Conservation (phyloP, 2,329 filamentous ascomycete genomes). For the Fusarium pilosicola region DNA sequence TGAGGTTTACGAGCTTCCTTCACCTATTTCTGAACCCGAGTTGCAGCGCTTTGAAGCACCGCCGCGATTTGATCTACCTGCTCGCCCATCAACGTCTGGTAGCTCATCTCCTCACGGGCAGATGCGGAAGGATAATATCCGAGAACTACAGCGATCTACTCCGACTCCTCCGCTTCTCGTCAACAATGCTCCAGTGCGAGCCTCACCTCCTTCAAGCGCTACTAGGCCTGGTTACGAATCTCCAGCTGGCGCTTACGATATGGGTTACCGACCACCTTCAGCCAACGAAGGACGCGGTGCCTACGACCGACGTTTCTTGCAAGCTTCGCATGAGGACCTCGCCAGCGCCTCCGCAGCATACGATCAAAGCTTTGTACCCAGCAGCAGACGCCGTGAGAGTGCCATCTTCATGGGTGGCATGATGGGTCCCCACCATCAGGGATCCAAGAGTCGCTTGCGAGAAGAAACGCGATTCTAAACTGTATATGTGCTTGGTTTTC, state of each 20-base stretch:
- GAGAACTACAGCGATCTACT: slow-evolving; percentile 49
- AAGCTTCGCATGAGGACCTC: slow-evolving; percentile 41
- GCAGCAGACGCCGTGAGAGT: slow-evolving; percentile 67
- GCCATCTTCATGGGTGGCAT: slow-evolving; percentile 65
- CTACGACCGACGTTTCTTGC: slow-evolving; percentile 53
- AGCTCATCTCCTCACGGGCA: slow-evolving; percentile 64
- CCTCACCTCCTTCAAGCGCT: slow-evolving; percentile 57
- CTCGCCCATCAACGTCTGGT: slow-evolving; percentile 61
- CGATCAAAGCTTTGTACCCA: slow-evolving; percentile 56
- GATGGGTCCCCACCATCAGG: slow-evolving; percentile 59
- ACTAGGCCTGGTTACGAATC: slow-evolving; percentile 56
- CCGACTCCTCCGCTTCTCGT: slow-evolving; percentile 62
- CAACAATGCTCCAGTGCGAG: slow-evolving; percentile 47
- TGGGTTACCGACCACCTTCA: slow-evolving; percentile 47
- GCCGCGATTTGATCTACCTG: slow-evolving; percentile 49
- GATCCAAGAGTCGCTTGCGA: slow-evolving; percentile 63
- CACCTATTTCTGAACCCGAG: slow-evolving; percentile 54
- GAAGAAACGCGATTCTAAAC: slow-evolving; percentile 63
- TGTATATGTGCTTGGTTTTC: slow-evolving; percentile 36
- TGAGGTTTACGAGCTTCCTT: slow-evolving; percentile 69
- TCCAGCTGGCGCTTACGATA: slow-evolving; percentile 55
- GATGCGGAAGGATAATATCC: slow-evolving; percentile 48
- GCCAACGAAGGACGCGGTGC: slow-evolving; percentile 45
- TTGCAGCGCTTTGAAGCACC: slow-evolving; percentile 46
- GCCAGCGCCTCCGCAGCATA: slow-evolving; percentile 38